Percentiles rank a stretch among this genome's conserved stretches.
These are phyloP conservation scores for Emericellopsis atlantica DNA, from an alignment of 2,329 filamentous ascomycete genomes.

Conservation along the genomic window DNA sequence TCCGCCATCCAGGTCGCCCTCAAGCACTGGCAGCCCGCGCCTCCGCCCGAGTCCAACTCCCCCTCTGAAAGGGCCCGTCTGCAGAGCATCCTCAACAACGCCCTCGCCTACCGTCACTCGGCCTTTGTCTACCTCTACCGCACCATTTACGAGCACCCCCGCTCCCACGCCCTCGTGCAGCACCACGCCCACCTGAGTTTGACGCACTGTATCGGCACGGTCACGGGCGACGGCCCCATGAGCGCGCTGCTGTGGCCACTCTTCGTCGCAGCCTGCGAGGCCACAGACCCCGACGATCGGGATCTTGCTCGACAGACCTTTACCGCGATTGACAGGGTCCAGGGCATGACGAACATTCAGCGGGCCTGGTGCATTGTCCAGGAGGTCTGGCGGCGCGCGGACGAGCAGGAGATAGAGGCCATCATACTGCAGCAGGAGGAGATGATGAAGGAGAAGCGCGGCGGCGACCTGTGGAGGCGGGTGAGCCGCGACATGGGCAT, in stretches of 20 bases:
- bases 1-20: slow-evolving; percentile 43
- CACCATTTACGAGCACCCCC: slow-evolving; percentile 33
- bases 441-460: slow-evolving; percentile 6
- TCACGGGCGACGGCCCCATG: slow-evolving; percentile 45
- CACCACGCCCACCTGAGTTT: slow-evolving; percentile 36
- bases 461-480: slow-evolving; percentile 37
- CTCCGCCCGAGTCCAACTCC: slow-evolving; percentile 20
- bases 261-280: slow-evolving; percentile 52
- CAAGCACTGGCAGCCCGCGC: slow-evolving; percentile 39
- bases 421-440: slow-evolving; percentile 2
- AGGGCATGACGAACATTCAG: slow-evolving; percentile 54
- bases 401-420: slow-evolving; percentile 15
- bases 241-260: slow-evolving; percentile 52
- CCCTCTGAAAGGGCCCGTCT: slow-evolving; percentile 26
- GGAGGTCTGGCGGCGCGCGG: slow-evolving; percentile 46
- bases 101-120: slow-evolving; percentile 47
- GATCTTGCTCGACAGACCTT: slow-evolving; percentile 38
- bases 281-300: slow-evolving; percentile 33
- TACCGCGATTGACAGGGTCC: slow-evolving; percentile 36
- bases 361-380: slow-evolving; percentile 47
- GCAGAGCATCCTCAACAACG: slow-evolving; percentile 44
- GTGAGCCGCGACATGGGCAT: slow-evolving; percentile 47
- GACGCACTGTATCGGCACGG: slow-evolving; percentile 40
- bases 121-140: slow-evolving; percentile 46
- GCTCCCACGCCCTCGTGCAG: slow-evolving; percentile 38